Conservation (phyloP, 768 basidiomycete species). For the Termitomyces sp. region DNA sequence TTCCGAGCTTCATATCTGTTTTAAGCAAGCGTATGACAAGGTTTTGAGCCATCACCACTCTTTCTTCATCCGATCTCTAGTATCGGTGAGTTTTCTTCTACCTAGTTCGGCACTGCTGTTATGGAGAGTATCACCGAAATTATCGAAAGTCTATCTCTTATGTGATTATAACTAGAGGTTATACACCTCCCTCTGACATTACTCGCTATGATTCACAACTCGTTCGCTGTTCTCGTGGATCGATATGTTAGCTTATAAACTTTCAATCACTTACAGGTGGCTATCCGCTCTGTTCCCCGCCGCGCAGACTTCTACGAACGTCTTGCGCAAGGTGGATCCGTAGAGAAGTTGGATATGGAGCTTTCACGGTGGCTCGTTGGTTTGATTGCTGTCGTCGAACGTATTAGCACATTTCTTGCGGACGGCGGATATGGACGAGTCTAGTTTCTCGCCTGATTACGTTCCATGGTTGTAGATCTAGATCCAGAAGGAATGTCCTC, state of each 20-base stretch:
- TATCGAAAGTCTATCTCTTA: not conserved
- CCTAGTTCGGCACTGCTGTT: not conserved
- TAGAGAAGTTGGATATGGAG: constrained; percentile 47
- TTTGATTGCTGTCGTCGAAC: constrained; percentile 44
- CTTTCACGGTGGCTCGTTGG: constrained; percentile 57
- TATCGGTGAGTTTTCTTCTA: constrained; percentile 38
- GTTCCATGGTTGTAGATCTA: not conserved
- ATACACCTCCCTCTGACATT: not conserved
- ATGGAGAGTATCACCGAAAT: not conserved
- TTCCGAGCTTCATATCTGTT: constrained; percentile 59
- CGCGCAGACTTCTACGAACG: constrained; percentile 58
- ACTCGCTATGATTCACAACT: not conserved
- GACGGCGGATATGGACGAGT: constrained; percentile 49
- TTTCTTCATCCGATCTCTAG: constrained; percentile 60
- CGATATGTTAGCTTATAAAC: not conserved
- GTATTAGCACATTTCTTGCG: constrained; percentile 47
- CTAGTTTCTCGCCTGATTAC: constrained; percentile 12
- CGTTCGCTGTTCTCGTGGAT: not conserved
- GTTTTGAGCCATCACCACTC: constrained; percentile 63
- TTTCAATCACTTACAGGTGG: constrained; percentile 29
- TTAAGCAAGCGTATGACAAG: constrained; percentile 64
- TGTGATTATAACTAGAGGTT: not conserved
- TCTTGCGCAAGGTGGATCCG: constrained; percentile 53
- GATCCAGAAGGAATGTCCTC: not conserved
- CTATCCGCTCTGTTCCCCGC: constrained; percentile 54